Conservation (phyloP, 768 basidiomycete genomes). For the Rhodotorula kratochvilovae region DNA sequence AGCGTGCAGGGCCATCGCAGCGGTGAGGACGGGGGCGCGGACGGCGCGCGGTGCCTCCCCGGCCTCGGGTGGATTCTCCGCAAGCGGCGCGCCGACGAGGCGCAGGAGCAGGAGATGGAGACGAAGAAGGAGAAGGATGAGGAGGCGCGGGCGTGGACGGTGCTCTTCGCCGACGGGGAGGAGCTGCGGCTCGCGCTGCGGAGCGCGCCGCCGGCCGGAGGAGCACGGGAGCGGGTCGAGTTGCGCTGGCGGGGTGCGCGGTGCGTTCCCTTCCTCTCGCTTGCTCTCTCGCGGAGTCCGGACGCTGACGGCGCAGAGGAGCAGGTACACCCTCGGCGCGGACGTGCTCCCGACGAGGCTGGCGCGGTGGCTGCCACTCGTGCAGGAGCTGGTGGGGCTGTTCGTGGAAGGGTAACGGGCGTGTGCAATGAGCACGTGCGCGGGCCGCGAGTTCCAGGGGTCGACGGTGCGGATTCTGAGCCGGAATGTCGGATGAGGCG, state of each 20-base stretch:
- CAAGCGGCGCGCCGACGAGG: not conserved
- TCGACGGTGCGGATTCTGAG: no score
- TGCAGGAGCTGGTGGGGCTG: not conserved
- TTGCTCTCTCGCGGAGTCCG: not conserved
- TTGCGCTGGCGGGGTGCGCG: not conserved
- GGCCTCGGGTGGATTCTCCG: constrained; percentile 10
- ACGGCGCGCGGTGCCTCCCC: not conserved
- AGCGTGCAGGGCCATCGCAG: no score
- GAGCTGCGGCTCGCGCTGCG: not conserved
- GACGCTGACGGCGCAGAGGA: no score
- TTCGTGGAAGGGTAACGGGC: not conserved
- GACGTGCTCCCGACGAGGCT: not conserved
- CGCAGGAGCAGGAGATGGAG: not conserved
- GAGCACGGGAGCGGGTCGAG: not conserved
- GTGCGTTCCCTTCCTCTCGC: not conserved
- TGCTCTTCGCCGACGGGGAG: constrained; percentile 2
- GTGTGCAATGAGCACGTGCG: no score
- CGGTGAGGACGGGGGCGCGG: no score
- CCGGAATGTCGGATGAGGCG: no score
- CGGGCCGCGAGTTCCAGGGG: no score
- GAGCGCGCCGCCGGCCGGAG: no score
- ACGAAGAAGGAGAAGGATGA: not conserved
- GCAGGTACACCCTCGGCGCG: not conserved
- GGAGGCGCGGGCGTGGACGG: not conserved
- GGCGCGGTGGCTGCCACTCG: not conserved